A percentile compares a stretch with the other conserved stretches of the same genome.
phyloP scores from a whole-genome alignment of 2,329 filamentous ascomycete genomes.

The Elsinoe ampelina region DNA sequence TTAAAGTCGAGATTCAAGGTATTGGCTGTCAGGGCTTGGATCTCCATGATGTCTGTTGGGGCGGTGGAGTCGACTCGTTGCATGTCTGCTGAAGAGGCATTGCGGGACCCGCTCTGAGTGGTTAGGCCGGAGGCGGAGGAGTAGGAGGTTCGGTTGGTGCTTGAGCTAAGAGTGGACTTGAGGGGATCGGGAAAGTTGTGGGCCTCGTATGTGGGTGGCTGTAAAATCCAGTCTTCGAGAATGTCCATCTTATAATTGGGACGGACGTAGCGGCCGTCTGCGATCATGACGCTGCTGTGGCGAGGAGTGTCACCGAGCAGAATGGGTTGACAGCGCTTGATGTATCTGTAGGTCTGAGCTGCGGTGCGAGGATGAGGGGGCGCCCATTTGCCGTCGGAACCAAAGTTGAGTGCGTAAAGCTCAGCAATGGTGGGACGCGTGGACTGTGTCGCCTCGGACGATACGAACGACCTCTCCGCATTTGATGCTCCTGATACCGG shows the following conservation, averaged over 20 bases:
- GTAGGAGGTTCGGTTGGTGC: background rate
- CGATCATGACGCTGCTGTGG: constrained; percentile 38
- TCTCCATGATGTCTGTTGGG: background rate
- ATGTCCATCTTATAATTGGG: constrained; percentile 35
- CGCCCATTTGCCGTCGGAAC: constrained; percentile 27
- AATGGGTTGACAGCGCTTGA: constrained; percentile 39
- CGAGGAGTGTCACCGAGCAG: constrained; percentile 35
- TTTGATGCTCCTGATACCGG: background rate
- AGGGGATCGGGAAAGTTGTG: constrained; percentile 27
- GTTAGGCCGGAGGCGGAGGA: constrained; percentile 8
- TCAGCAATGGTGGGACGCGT: constrained; percentile 10
- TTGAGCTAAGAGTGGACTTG: background rate
- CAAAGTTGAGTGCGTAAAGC: constrained; percentile 21
- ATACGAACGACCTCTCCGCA: constrained; percentile 11
- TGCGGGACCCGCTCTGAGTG: background rate
- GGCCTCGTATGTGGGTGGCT: constrained; percentile 37
- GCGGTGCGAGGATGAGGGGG: constrained; percentile 26
- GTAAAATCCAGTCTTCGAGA: constrained; percentile 34
- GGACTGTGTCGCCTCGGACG: background rate
- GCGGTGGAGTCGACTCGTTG: constrained; percentile 11
- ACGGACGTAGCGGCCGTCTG: constrained; percentile 33
- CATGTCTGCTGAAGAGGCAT: constrained; percentile 12
- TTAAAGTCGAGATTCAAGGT: constrained; percentile 11
- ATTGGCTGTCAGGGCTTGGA: background rate
- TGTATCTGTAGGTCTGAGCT: constrained; percentile 36